Evolutionary conservation across 1,139 yeast species (phyloP), one percentile per base, ranked within the genome.

Genomic region (Eremothecium sinecaudum): DNA sequence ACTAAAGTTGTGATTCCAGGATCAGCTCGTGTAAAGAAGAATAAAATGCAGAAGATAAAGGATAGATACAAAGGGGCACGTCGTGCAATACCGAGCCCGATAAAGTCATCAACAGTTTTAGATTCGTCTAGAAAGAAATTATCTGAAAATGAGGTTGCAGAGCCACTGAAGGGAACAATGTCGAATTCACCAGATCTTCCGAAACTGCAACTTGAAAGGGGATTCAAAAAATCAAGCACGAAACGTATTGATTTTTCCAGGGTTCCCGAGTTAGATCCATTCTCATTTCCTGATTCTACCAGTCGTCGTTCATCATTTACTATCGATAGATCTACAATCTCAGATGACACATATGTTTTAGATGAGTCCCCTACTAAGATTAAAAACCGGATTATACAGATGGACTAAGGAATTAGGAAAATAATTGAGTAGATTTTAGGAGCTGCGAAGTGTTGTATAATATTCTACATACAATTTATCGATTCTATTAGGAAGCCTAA

Each of bases 61-160:
- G 44, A 44, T n/a, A 56, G 50, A 27, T 61, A 56, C 33, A 51
- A 56, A 11, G 53, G 51, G 31, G 51, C 55, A 3, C 54, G 55
- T 24, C 46, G 50, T 23, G 59, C 59, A 1, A 55, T 60, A 15
- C 64, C 64, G 15, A 58, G 63, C 38, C 64, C 64, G 3, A 37
- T 51, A 12, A 56, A 50, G 30, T 35, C 44, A 6, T 42, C 54
- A 2, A 21, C 26, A 2, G 24, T 31, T 8, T 38, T 44, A 18
- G 42, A 40, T 27, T 36, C 44, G 20, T 31, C 40, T 2, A 40
- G 44, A 14, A 40, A 45, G 30, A 40, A 41, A 25, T 36, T 45
- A 10, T 32, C 42, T 24, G 28, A 36, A 28, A 33, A 39, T 20
- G 24, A 10, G 11, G 4, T 16, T 10, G 11, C 11, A 16, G 19